These are phyloP conservation scores for Fusarium caatingaense DNA, from an alignment of 2,329 filamentous ascomycete genomes.

Conservation along the genomic window DNA sequence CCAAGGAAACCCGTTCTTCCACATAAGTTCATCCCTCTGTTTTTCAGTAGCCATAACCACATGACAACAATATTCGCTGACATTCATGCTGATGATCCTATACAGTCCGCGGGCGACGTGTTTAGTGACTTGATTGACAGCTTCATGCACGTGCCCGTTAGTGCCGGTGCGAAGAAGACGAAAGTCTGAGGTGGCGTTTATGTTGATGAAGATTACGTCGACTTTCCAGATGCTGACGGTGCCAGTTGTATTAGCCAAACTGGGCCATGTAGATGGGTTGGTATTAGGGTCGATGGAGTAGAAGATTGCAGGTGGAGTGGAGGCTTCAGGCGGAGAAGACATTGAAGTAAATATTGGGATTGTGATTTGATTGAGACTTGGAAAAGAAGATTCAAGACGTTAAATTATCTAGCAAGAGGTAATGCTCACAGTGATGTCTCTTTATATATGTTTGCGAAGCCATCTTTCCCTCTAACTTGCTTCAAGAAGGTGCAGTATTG, in stretches of 20 bases:
- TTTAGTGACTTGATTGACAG: not conserved
- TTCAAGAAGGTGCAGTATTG: not conserved
- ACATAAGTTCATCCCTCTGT: not conserved
- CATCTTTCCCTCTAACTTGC: not conserved
- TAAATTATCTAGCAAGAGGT: not conserved
- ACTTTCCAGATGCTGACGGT: not conserved
- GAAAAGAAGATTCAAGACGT: not conserved
- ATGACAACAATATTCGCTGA: not conserved
- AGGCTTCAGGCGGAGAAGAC: not conserved
- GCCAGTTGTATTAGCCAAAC: not conserved
- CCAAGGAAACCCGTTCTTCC: not conserved
- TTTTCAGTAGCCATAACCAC: not conserved
- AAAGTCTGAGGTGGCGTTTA: not conserved
- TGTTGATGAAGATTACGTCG: not conserved
- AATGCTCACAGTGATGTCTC: fast-evolving
- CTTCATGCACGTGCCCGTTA: not conserved
- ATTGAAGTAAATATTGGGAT: too few species aligned
- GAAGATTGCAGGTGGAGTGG: not conserved
- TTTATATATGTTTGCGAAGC: not conserved
- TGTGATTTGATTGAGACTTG: not conserved
- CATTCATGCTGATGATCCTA: not conserved
- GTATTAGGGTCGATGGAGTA: not conserved
- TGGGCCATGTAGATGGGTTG: not conserved
- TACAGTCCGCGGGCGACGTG: not conserved
- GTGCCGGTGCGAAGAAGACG: not conserved